Conservation (phyloP, 768 basidiomycete genomes). For the Nidularia pulvinata region DNA sequence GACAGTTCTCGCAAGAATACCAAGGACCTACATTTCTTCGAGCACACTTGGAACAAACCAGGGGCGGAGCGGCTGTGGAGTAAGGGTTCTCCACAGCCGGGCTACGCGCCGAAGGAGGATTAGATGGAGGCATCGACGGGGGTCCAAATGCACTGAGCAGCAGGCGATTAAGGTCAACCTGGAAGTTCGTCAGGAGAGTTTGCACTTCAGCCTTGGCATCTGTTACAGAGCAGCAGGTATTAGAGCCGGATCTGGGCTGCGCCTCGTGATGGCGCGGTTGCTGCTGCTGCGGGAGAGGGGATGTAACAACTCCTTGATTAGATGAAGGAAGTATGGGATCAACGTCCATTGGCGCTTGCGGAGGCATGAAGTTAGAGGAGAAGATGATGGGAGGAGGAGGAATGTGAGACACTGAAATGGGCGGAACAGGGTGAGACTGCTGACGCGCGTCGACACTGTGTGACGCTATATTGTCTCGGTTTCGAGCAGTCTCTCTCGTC, state of each 20-base stretch:
- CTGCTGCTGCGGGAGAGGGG: slow-evolving; percentile 4
- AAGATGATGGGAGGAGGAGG: slow-evolving; percentile 32
- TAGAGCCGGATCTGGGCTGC: slow-evolving; percentile 11
- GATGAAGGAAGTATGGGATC: background rate
- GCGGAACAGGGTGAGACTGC: background rate
- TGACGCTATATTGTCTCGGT: background rate
- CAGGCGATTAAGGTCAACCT: slow-evolving; percentile 48
- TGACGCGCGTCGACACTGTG: background rate
- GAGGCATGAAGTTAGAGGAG: slow-evolving; percentile 15
- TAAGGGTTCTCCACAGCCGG: background rate
- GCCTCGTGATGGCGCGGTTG: slow-evolving; percentile 6
- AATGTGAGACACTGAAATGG: slow-evolving; percentile 21
- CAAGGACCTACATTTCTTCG: slow-evolving; percentile 23
- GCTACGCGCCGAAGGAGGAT: background rate
- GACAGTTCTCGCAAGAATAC: slow-evolving; percentile 35
- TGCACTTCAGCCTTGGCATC: slow-evolving; percentile 50
- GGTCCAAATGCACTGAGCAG: slow-evolving; percentile 34
- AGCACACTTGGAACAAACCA: slow-evolving; percentile 28
- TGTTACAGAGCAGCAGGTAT: slow-evolving; percentile 40
- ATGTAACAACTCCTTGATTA: background rate
- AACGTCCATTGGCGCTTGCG: slow-evolving; percentile 16
- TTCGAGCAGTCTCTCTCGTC: background rate
- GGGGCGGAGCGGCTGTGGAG: background rate
- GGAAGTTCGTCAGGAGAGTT: slow-evolving; percentile 46
- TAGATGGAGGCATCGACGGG: slow-evolving; percentile 4